phyloP scores from a whole-genome alignment of 2,329 filamentous ascomycete genomes.

The Botrytis byssoidea region DNA sequence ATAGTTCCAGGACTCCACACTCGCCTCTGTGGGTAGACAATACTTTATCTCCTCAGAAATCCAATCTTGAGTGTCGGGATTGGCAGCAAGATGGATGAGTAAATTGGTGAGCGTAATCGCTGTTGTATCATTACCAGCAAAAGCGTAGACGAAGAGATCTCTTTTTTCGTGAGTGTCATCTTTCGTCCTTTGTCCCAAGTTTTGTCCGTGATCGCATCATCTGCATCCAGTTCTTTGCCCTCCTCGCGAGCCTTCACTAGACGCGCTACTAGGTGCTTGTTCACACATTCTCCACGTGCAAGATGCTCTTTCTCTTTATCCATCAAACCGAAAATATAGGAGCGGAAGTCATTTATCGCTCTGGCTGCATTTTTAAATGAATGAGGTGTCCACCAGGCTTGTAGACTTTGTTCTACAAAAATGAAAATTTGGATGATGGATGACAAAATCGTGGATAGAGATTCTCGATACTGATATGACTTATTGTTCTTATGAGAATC shows the following conservation, averaged over 20 bases:
- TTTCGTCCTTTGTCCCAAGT: background rate
- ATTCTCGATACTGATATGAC: constrained; percentile 8
- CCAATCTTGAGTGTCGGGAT: background rate
- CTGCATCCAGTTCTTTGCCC: background rate
- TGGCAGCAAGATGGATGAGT: background rate
- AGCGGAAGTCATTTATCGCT: background rate
- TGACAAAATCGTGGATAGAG: background rate
- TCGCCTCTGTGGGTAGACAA: background rate
- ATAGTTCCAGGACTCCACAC: background rate
- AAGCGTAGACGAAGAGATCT: constrained; percentile 14
- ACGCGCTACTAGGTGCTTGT: background rate
- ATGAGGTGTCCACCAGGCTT: constrained; percentile 1
- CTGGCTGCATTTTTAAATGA: background rate
- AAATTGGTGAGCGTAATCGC: background rate
- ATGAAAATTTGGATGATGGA: background rate
- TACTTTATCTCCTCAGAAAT: constrained; percentile 6
- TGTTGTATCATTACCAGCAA: constrained; percentile 8
- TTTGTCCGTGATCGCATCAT: background rate
- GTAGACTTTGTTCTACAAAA: constrained; percentile 3
- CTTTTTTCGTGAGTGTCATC: constrained; percentile 5
- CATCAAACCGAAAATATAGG: constrained; percentile 10
- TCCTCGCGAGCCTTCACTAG: constrained; percentile 1
- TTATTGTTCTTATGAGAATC: background rate
- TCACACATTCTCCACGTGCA: background rate
- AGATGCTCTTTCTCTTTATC: background rate